A percentile compares a stretch with the other conserved stretches of the same genome.
phyloP scores from a whole-genome alignment of 1,284 basidiomycete species.

The Ustilago nuda region DNA sequence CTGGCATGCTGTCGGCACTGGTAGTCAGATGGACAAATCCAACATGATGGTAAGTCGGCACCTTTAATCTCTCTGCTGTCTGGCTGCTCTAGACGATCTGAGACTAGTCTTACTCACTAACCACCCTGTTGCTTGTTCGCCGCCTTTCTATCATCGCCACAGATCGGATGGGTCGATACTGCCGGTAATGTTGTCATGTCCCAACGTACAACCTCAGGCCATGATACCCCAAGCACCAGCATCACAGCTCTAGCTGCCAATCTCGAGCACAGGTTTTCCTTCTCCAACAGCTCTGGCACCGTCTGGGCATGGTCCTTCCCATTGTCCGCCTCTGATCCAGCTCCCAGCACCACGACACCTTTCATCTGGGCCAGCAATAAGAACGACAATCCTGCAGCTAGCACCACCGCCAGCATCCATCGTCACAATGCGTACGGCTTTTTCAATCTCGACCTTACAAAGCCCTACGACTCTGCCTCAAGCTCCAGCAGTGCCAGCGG shows the following conservation, averaged over 20 bases:
- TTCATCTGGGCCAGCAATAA: constrained; percentile 61
- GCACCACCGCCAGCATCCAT: constrained; percentile 25
- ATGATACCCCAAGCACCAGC: constrained; percentile 72
- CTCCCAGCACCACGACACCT: constrained; percentile 26
- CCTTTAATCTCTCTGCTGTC: not conserved
- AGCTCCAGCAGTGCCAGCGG: constrained; percentile 13
- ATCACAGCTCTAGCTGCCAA: constrained; percentile 50
- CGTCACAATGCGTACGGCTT: constrained; percentile 47
- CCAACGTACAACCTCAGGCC: constrained; percentile 74
- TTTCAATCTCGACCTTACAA: constrained; percentile 55
- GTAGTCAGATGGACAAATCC: constrained; percentile 41
- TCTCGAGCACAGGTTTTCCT: constrained; percentile 24
- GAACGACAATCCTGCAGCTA: constrained; percentile 31
- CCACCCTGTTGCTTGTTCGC: not conserved
- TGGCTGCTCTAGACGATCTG: too few species aligned
- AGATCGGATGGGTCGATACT: constrained; percentile 76
- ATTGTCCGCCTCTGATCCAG: constrained; percentile 24
- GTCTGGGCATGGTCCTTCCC: constrained; percentile 53
- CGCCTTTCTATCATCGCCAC: not conserved
- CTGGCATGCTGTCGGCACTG: constrained; percentile 53
- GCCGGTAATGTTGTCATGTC: constrained; percentile 75
- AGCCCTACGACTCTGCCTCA: constrained; percentile 37
- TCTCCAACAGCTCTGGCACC: constrained; percentile 46
- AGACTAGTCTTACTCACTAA: not conserved
- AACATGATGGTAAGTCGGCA: constrained; percentile 58